Evolutionary conservation across 495 filamentous ascomycete genomes (phyloP).

Genomic region (Penicillium cosmopolitanum): DNA sequence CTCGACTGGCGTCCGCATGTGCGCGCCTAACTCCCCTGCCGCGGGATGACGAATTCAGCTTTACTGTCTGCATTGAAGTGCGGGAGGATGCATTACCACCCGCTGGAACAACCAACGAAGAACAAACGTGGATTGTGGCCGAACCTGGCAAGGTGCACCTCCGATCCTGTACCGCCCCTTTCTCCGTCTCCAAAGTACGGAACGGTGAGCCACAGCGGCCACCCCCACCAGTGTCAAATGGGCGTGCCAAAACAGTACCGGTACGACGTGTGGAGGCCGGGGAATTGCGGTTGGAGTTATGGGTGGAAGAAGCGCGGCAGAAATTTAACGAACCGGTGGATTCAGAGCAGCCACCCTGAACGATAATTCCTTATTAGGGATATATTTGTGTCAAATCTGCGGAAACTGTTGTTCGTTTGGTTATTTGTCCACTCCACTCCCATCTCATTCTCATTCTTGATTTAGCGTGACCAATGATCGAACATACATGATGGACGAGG

Average conservation of each 20-base stretch:
- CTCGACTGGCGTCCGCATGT: constrained; percentile 55
- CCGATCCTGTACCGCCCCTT: constrained; percentile 49
- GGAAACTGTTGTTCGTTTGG: constrained; percentile 33
- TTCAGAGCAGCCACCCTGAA: constrained; percentile 46
- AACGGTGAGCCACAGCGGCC: constrained; percentile 44
- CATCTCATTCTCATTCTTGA: constrained; percentile 46
- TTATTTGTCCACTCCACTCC: constrained; percentile 27
- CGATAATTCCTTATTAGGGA: constrained; percentile 17
- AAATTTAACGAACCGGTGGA: constrained; percentile 57
- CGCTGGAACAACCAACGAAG: constrained; percentile 62
- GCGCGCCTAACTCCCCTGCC: constrained; percentile 68
- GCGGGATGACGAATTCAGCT: constrained; percentile 70
- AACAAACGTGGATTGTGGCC: constrained; percentile 58
- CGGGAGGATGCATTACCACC: constrained; percentile 73
- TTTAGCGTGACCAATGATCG: constrained; percentile 56
- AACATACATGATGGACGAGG: constrained; percentile 54
- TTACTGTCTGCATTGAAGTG: constrained; percentile 85
- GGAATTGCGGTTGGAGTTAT: constrained; percentile 57
- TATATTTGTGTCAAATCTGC: constrained; percentile 24
- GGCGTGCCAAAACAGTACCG: constrained; percentile 54
- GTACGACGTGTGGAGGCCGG: constrained; percentile 58
- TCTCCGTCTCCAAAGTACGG: constrained; percentile 48
- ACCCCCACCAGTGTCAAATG: constrained; percentile 45
- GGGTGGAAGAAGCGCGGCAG: constrained; percentile 60
- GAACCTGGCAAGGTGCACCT: constrained; percentile 53